Evolutionary conservation across 2,329 filamentous ascomycete genomes (phyloP).

Genomic region (Dryadomyces quercus-mongolicae): DNA sequence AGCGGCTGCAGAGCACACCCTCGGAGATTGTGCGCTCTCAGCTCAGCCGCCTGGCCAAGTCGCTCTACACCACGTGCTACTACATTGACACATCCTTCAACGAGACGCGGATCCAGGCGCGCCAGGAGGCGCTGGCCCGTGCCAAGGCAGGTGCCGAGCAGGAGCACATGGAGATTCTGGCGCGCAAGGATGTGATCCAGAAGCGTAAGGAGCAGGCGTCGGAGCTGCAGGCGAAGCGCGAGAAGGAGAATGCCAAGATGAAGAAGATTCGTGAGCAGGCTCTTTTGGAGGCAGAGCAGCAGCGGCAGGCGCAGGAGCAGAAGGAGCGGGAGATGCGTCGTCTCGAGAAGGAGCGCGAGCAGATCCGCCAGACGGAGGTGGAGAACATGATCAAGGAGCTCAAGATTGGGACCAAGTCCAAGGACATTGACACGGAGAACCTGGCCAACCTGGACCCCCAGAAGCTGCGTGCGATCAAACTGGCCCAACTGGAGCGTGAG

Average conservation of each 20-base stretch:
- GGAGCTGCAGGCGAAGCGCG: conserved; percentile 73
- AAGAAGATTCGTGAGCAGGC: conserved; percentile 81
- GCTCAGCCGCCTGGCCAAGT: conserved; percentile 80
- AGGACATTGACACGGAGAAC: conserved; percentile 66
- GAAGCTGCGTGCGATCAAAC: conserved; percentile 84
- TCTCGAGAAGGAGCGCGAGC: conserved; percentile 74
- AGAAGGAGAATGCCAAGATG: conserved; percentile 83
- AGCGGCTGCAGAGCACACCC: conserved; percentile 93
- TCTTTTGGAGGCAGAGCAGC: conserved; percentile 78
- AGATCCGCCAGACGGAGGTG: conserved; percentile 83
- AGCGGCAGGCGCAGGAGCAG: conserved; percentile 83
- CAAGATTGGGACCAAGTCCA: conserved; percentile 70
- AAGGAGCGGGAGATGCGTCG: conserved; percentile 80
- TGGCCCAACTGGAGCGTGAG: conserved; percentile 91
- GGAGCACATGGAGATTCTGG: conserved; percentile 76
- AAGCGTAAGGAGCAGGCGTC: conserved; percentile 96
- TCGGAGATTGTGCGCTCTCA: conserved; percentile 96
- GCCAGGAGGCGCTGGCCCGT: conserved; percentile 66
- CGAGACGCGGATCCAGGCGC: conserved; percentile 65
- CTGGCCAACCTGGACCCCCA: conserved; percentile 81
- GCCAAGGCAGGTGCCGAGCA: conserved; percentile 81
- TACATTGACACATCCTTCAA: conserved; percentile 90
- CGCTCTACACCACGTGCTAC: conserved; percentile 85
- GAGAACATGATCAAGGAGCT: conserved; percentile 88
- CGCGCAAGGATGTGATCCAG: conserved; percentile 81